Evolutionary conservation across 2,329 filamentous ascomycete genomes (phyloP).

Genomic region (Dactylonectria macrodidyma): DNA sequence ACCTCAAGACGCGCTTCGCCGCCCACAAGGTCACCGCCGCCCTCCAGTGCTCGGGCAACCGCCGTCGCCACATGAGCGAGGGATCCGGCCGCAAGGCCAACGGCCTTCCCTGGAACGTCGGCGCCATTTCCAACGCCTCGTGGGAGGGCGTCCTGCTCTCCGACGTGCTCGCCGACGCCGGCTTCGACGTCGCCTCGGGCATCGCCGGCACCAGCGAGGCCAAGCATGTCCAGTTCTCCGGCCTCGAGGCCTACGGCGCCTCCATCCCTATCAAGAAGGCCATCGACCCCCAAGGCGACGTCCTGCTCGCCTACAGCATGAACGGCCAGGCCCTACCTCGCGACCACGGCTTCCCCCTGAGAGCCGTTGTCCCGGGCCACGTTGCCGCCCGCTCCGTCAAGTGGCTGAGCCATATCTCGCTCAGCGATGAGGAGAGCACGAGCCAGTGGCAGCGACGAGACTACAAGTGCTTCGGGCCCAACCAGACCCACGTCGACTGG

Average conservation of each 20-base stretch:
- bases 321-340: conserved; percentile 74
- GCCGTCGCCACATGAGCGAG: conserved; percentile 71
- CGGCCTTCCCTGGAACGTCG: conserved; percentile 72
- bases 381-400: conserved; percentile 79
- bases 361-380: conserved; percentile 74
- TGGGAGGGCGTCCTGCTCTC: conserved; percentile 71
- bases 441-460: conserved; percentile 78
- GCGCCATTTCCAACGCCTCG: conserved; percentile 72
- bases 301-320: conserved; percentile 78
- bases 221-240: conserved; percentile 71
- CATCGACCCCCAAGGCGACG: conserved; percentile 73
- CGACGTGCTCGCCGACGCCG: conserved; percentile 70
- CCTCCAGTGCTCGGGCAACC: conserved; percentile 74
- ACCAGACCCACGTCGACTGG: conserved; percentile 73
- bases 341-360: conserved; percentile 77
- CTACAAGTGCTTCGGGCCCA: conserved; percentile 79
- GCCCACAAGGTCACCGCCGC: conserved; percentile 67
- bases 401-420: conserved; percentile 75
- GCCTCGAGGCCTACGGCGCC: conserved; percentile 72
- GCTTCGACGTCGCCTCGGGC: conserved; percentile 60
- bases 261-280: conserved; percentile 73
- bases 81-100: conserved; percentile 62
- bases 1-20: conserved; percentile 68
- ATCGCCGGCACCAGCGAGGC: conserved; percentile 55
- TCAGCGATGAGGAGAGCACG: conserved; percentile 76